phyloP scores from a whole-genome alignment of 768 basidiomycete genomes.

The Russula sp. region DNA sequence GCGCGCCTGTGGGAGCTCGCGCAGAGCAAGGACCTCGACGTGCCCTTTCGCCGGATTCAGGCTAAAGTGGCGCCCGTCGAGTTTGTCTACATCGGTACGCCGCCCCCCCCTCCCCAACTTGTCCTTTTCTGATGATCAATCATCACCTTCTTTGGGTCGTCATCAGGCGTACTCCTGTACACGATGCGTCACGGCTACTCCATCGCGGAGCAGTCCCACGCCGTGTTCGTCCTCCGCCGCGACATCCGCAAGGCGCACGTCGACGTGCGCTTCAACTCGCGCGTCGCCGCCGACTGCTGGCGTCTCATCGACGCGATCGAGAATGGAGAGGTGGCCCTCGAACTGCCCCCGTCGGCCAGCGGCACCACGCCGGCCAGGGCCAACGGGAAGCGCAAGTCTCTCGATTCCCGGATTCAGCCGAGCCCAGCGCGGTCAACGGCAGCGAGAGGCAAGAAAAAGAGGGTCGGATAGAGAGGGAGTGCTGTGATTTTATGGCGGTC shows the following conservation, averaged over 20 bases:
- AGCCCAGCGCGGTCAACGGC: neutral
- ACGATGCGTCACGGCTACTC: slow-evolving; percentile 37
- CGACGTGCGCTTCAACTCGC: slow-evolving; percentile 58
- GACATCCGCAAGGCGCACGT: slow-evolving; percentile 47
- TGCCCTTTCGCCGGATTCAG: slow-evolving; percentile 33
- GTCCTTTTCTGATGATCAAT: neutral
- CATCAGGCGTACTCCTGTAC: slow-evolving; percentile 59
- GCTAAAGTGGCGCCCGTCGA: slow-evolving; percentile 62
- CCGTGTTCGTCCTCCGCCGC: slow-evolving; percentile 49
- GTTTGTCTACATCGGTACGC: slow-evolving; percentile 72
- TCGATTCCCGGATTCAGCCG: neutral
- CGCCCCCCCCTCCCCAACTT: too few species aligned
- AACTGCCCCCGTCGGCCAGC: neutral
- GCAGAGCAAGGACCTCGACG: slow-evolving; percentile 28
- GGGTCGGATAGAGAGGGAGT: neutral
- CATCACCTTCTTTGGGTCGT: too few species aligned
- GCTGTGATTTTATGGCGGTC: too few species aligned
- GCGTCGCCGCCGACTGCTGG: slow-evolving; percentile 54
- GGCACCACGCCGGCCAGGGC: neutral
- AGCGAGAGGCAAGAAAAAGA: neutral
- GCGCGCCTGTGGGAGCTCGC: slow-evolving; percentile 49
- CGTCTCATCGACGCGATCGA: slow-evolving; percentile 38
- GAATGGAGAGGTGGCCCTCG: slow-evolving; percentile 17
- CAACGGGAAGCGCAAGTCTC: slow-evolving; percentile 4
- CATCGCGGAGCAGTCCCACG: slow-evolving; percentile 43